Conservation (phyloP, 345 rosid species). For the Erysimum cheiranthoides region DNA sequence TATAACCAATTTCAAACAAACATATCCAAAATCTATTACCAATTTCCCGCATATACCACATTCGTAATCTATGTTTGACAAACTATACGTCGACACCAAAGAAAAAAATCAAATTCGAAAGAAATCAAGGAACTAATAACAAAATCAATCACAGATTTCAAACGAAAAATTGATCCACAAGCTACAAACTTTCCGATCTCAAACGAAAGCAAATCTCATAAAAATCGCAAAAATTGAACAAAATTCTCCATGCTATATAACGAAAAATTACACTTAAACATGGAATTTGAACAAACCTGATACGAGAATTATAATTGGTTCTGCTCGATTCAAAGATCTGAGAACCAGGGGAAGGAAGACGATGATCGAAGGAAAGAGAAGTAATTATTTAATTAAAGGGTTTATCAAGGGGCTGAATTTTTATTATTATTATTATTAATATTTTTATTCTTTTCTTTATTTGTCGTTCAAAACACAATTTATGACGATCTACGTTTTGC, state of each 20-base stretch:
- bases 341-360: constrained; percentile 35
- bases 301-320: constrained; percentile 14
- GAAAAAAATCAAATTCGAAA: constrained; percentile 8
- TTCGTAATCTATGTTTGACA: constrained; percentile 21
- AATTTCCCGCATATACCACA: neutral
- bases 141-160: neutral
- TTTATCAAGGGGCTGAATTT: constrained; percentile 31
- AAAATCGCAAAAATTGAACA: neutral
- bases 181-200: constrained; percentile 19
- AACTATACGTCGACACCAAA: constrained; percentile 5
- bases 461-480: constrained; percentile 2
- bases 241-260: neutral
- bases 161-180: constrained; percentile 2
- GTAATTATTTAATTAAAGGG: constrained; percentile 35
- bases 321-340: constrained; percentile 43
- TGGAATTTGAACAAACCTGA: constrained; percentile 38
- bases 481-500: constrained; percentile 37
- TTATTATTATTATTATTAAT: neutral
- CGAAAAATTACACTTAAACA: neutral
- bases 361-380: constrained; percentile 38
- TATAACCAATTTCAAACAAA: neutral
- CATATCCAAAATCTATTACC: neutral
- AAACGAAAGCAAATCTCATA: constrained; percentile 30
- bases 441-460: neutral
- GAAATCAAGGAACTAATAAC: constrained; percentile 19